These are phyloP conservation scores for Trametes punicea DNA, from an alignment of 768 basidiomycete species.

Conservation along the genomic window DNA sequence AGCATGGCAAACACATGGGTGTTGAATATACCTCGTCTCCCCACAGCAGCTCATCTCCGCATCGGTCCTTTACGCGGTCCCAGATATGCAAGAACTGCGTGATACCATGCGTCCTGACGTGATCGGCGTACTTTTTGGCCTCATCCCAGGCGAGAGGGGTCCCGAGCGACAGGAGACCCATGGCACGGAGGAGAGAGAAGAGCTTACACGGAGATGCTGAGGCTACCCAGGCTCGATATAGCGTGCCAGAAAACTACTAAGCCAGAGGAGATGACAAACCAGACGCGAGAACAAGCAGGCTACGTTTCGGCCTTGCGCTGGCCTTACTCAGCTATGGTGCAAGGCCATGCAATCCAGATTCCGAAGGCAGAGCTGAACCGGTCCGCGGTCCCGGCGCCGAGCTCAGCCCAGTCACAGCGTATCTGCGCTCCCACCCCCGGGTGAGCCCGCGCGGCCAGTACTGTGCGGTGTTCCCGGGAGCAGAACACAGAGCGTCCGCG, in stretches of 20 bases:
- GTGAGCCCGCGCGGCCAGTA: too few species aligned
- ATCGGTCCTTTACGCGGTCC: constrained; percentile 87
- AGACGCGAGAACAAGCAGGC: background rate
- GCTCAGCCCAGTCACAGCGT: background rate
- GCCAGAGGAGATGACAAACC: constrained; percentile 12
- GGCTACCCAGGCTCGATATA: constrained; percentile 8
- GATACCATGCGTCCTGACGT: constrained; percentile 90
- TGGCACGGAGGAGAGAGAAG: constrained; percentile 31
- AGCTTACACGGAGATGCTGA: background rate
- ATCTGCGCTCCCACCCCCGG: background rate
- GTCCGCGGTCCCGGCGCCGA: constrained; percentile 9
- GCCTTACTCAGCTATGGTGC: constrained; percentile 22
- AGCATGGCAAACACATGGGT: background rate
- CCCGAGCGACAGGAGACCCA: constrained; percentile 93
- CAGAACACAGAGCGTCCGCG: too few species aligned
- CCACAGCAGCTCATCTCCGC: constrained; percentile 93
- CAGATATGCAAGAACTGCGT: constrained; percentile 93
- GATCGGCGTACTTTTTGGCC: constrained; percentile 80
- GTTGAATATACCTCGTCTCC: constrained; percentile 81
- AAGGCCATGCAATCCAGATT: constrained; percentile 12
- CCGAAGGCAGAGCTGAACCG: constrained; percentile 6
- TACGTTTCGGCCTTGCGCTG: background rate
- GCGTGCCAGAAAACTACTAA: constrained; percentile 8
- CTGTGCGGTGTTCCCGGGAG: too few species aligned
- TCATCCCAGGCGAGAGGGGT: constrained; percentile 93